These are phyloP conservation scores for Ceratocystis cubensis DNA, from an alignment of 2,329 filamentous ascomycete genomes.

Conservation along the genomic window DNA sequence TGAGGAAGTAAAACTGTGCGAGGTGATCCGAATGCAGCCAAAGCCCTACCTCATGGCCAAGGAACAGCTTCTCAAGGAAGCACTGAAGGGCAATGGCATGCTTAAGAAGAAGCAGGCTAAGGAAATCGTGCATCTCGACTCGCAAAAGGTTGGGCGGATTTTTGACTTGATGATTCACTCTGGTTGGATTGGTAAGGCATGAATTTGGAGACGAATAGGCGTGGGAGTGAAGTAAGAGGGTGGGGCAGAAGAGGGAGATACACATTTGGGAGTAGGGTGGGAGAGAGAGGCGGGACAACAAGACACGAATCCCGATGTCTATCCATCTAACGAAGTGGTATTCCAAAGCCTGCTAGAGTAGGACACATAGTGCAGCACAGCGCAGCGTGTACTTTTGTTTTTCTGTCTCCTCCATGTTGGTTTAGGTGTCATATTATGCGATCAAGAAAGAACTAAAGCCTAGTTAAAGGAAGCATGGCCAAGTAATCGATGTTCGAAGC, in stretches of 20 bases:
- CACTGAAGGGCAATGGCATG: conserved; percentile 72
- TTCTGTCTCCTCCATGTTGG: too few species aligned
- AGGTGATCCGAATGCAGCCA: conserved; percentile 69
- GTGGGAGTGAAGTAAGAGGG: neutral
- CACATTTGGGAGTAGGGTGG: neutral
- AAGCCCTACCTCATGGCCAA: conserved; percentile 95
- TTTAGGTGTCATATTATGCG: too few species aligned
- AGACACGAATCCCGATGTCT: neutral
- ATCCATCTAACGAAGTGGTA: neutral
- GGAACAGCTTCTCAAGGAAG: conserved; percentile 80
- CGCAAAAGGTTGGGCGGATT: conserved; percentile 69
- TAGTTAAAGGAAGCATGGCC: too few species aligned
- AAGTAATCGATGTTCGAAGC: too few species aligned
- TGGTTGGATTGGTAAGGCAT: conserved; percentile 84
- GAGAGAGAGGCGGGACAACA: neutral
- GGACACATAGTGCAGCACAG: neutral
- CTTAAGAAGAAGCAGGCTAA: conserved; percentile 91
- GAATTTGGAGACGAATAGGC: conserved; percentile 15
- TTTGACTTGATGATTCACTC: conserved; percentile 92
- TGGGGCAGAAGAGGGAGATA: neutral
- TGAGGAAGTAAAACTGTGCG: conserved; percentile 78
- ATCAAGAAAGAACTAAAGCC: too few species aligned
- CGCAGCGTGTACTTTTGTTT: too few species aligned
- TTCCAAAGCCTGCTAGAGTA: neutral
- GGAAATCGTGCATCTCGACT: conserved; percentile 72